These are phyloP conservation scores for Helminthosporium solani DNA, from an alignment of 2,329 filamentous ascomycete species.

Conservation along the genomic window DNA sequence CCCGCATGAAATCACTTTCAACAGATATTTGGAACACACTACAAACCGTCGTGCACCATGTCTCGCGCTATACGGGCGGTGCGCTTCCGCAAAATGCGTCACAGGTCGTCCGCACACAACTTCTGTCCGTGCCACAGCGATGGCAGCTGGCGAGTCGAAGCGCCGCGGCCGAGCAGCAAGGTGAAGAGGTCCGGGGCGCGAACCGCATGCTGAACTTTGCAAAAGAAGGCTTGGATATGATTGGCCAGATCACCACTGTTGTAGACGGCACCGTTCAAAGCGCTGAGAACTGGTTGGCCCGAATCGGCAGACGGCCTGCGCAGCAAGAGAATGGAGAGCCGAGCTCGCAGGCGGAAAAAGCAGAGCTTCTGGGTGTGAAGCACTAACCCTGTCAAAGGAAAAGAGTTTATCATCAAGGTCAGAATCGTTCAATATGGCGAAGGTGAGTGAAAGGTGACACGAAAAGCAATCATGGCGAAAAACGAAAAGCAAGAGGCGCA, in stretches of 20 bases:
- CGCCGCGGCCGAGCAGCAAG: constrained; percentile 15
- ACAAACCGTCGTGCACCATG: constrained; percentile 77
- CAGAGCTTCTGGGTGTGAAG: constrained; percentile 8
- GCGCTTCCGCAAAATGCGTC: constrained; percentile 87
- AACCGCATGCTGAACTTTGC: constrained; percentile 82
- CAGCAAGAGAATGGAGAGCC: constrained; percentile 1
- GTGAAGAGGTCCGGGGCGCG: constrained; percentile 57
- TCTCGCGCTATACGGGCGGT: constrained; percentile 88
- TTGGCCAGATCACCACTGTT: constrained; percentile 84
- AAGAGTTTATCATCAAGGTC: too few relatives aligned
- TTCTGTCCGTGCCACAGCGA: constrained; percentile 80
- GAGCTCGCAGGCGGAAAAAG: constrained; percentile 15
- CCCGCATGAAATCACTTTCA: constrained; percentile 68
- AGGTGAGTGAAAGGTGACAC: too few relatives aligned
- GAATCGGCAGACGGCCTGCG: constrained; percentile 55
- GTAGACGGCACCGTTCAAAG: constrained; percentile 86
- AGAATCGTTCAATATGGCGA: too few relatives aligned
- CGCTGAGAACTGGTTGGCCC: constrained; percentile 88
- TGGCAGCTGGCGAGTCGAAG: constrained; percentile 65
- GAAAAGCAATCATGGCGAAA: not conserved
- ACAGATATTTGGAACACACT: constrained; percentile 56
- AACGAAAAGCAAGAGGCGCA: not conserved
- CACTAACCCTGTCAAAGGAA: not conserved
- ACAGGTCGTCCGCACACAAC: constrained; percentile 76
- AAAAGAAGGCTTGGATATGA: constrained; percentile 90